These are phyloP conservation scores for Irpex sp. DNA, from an alignment of 1,284 basidiomycete genomes.

Conservation along the genomic window DNA sequence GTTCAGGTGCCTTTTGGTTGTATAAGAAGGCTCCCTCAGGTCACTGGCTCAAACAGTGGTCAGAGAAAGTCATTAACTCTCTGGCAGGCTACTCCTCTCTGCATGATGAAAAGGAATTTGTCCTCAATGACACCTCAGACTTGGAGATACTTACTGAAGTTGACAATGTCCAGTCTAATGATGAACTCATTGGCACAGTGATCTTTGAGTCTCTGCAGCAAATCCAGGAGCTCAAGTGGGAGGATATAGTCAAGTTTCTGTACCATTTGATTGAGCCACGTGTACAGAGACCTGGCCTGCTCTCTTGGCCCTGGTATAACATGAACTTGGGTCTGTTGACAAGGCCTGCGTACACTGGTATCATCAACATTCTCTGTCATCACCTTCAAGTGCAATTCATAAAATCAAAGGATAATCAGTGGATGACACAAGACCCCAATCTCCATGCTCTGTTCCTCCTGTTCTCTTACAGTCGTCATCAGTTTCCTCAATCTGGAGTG, in stretches of 20 bases:
- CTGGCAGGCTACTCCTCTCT: too few species aligned
- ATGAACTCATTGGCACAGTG: neutral
- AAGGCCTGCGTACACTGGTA: neutral
- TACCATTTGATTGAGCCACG: neutral
- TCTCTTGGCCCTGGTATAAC: too few species aligned
- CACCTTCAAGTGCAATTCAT: neutral
- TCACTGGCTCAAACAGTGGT: too few species aligned
- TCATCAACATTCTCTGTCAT: neutral
- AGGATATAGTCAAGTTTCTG: neutral
- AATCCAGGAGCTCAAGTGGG: neutral
- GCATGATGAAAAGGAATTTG: too few species aligned
- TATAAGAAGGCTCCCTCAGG: neutral
- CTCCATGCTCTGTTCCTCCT: neutral
- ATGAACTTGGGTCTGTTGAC: neutral
- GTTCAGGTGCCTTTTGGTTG: too few species aligned
- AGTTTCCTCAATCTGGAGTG: neutral
- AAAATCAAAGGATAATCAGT: neutral
- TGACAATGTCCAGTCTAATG: neutral
- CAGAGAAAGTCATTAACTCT: too few species aligned
- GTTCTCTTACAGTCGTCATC: neutral
- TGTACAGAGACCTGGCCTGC: neutral
- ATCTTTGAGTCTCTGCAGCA: neutral
- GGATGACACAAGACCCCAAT: neutral
- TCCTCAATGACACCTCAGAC: neutral
- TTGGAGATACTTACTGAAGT: neutral